Conservation (phyloP, 176 grass and related monocot genomes). For the Avena atlantica region DNA sequence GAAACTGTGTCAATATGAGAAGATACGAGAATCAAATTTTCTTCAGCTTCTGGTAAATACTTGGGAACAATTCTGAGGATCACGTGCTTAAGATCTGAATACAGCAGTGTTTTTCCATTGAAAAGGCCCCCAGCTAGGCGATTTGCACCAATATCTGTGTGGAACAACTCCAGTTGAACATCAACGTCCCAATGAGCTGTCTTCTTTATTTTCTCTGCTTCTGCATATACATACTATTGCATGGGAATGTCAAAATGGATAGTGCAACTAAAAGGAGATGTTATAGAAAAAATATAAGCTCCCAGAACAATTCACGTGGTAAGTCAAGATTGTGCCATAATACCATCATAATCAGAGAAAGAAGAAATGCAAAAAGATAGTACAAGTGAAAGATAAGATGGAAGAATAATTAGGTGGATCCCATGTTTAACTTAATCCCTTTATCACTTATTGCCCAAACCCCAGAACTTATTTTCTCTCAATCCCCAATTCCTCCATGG, state of each 20-base stretch:
- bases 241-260: conserved; percentile 63
- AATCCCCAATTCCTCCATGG: not conserved
- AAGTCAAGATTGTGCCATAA: conserved; percentile 25
- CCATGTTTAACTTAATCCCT: conserved; percentile 29
- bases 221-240: conserved; percentile 95
- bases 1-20: conserved; percentile 98
- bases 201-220: conserved; percentile 93
- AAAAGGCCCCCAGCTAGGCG: conserved; percentile 69
- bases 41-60: conserved; percentile 81
- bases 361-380: not conserved
- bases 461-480: not conserved
- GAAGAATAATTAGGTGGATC: conserved; percentile 1
- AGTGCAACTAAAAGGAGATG: conserved; percentile 29
- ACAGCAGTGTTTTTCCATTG: conserved; percentile 88
- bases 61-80: conserved; percentile 92
- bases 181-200: conserved; percentile 96
- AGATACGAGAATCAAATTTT: conserved; percentile 92
- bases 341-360: conserved; percentile 1
- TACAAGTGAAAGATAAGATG: not conserved
- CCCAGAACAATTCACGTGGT: conserved; percentile 19
- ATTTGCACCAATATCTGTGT: conserved; percentile 80
- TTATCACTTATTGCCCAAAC: not conserved
- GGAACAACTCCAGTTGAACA: conserved; percentile 96
- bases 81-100: conserved; percentile 96
- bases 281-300: conserved; percentile 23